Evolutionary conservation across 768 basidiomycete genomes (phyloP).

Genomic region (Russula foetens): DNA sequence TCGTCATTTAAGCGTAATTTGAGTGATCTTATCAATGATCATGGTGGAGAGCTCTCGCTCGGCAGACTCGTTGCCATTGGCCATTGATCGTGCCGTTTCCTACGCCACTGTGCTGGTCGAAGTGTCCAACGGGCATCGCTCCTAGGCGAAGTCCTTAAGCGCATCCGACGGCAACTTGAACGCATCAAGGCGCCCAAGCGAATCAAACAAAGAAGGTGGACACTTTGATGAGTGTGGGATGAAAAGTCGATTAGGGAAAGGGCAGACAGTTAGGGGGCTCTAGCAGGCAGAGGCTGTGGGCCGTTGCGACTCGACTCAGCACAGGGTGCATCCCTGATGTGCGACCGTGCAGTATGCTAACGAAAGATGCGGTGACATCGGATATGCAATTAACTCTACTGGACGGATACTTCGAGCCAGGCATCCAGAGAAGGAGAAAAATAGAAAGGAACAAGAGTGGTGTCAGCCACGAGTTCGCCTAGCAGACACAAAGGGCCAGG

Average conservation of each 20-base stretch:
- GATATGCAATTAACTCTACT: neutral
- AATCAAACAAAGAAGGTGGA: conserved; percentile 4
- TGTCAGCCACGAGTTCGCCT: conserved; percentile 10
- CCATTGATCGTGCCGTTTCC: neutral
- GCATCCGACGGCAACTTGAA: neutral
- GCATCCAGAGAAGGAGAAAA: neutral
- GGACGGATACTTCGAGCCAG: neutral
- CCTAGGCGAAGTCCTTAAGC: neutral
- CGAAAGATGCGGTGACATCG: neutral
- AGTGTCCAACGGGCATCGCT: neutral
- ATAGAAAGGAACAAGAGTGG: neutral
- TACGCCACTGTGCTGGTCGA: too few species aligned
- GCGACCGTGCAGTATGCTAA: neutral
- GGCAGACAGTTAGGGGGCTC: conserved; percentile 10
- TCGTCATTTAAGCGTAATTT: neutral
- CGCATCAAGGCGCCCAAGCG: conserved; percentile 1
- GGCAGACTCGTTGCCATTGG: neutral
- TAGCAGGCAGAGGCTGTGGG: neutral
- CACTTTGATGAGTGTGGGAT: neutral
- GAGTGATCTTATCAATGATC: neutral
- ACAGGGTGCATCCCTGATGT: neutral
- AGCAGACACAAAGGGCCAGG: neutral
- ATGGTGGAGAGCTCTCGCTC: neutral
- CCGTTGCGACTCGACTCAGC: too few species aligned
- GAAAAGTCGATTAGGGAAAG: neutral